Base-by-base conservation (phyloP, 1,284 basidiomycete genomes). In the Ustilago trichophora region DNA sequence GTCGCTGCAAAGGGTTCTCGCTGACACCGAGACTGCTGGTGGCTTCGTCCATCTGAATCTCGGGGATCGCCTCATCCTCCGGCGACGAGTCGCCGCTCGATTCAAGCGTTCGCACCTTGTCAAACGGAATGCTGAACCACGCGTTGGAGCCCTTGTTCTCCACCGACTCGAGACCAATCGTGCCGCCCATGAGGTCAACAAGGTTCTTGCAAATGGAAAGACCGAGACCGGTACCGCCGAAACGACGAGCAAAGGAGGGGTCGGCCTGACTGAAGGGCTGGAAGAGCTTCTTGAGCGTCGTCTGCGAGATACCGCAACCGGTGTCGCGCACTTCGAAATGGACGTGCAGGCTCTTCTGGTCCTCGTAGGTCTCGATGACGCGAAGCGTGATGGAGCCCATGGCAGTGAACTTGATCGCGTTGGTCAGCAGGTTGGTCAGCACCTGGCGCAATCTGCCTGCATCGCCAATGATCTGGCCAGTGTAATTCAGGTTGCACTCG, bases 371-470 rank as follows among this genome's bases (percentile, higher is more conserved):
- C 40, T 75, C 72, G 41, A 72, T 64, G 45, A 80, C 64, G 0
- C 66, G 55, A 18, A 82, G 68, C 21, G 76, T 80, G 65, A 83
- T 78, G 24, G 66, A 52, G 34, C 83, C 82, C 0, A 43, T 19
- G 18, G 76, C 64, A 11, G 81, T 82, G 59, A 83, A 83, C 44
- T 82, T 82, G 75, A 82, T 77, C n/a, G 82, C 81, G 58, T 83
- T 83, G 31, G 80, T 80, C 31, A 83, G 47, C 26, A 82, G 66
- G 72, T 83, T 83, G 51, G 80, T 75, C 31, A 83, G 45, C 16
- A 83, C 80, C 51, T 83, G 82, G 15, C 57, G 60, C 19, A 76
- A 43, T 19, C 78, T 55, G 19, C 75, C 73, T 3, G 72, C 71
- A 60, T 80, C 78, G 4, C 78, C 78, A 5, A 71, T 58, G n/a